These are phyloP conservation scores for Nevesoporus exiguus DNA, from an alignment of 768 basidiomycete genomes.

Conservation along the genomic window DNA sequence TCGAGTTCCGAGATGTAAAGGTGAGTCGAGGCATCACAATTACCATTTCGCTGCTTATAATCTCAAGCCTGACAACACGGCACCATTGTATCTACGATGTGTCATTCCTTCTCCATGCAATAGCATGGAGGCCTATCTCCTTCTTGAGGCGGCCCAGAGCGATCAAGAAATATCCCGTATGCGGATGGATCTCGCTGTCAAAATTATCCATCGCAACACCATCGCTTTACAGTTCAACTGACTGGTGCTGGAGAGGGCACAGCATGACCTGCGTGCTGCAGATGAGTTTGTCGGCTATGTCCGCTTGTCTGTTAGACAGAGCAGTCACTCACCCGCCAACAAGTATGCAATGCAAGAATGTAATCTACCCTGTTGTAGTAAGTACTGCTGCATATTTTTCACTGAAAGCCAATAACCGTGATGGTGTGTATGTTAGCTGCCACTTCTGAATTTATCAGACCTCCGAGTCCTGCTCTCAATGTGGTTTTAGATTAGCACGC, in stretches of 20 bases:
- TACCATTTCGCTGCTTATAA: background rate
- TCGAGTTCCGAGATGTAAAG: too few species aligned
- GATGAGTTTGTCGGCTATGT: background rate
- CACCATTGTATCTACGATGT: background rate
- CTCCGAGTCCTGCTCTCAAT: too few species aligned
- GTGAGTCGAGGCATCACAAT: background rate
- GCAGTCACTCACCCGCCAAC: background rate
- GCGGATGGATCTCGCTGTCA: background rate
- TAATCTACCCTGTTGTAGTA: too few species aligned
- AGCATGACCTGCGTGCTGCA: background rate
- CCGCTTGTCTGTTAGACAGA: background rate
- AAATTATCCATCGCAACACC: background rate
- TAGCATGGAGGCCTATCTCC: background rate
- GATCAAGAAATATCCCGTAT: background rate
- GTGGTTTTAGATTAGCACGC: too few species aligned
- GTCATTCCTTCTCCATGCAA: background rate
- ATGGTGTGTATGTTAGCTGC: too few species aligned
- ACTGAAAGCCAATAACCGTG: too few species aligned
- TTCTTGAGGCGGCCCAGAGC: background rate
- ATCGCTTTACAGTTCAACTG: background rate
- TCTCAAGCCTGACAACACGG: background rate
- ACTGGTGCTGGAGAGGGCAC: background rate
- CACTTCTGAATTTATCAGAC: too few species aligned
- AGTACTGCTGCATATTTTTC: too few species aligned
- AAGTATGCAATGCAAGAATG: background rate